phyloP scores from a whole-genome alignment of 2,329 filamentous ascomycete species.

The Geosmithia morbida region DNA sequence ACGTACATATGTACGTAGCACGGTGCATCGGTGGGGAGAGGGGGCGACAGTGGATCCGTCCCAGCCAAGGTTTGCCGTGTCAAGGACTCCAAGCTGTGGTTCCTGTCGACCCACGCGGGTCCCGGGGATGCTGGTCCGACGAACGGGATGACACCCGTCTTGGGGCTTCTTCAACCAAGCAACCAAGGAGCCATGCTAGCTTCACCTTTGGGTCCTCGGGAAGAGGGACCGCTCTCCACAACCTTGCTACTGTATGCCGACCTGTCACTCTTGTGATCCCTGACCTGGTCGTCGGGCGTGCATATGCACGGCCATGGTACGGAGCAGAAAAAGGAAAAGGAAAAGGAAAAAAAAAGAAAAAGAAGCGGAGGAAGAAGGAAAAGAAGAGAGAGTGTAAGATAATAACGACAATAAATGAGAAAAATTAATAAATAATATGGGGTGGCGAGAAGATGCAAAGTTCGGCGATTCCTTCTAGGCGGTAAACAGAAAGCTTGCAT shows the following conservation, averaged over 20 bases:
- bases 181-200: background rate
- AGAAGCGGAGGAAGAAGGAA: too few species aligned
- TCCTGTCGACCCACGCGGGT: background rate
- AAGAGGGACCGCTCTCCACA: background rate
- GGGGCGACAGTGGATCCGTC: background rate
- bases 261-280: background rate
- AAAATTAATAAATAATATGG: background rate
- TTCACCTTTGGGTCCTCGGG: background rate
- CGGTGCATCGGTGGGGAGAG: background rate
- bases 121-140: slow-evolving; percentile 1
- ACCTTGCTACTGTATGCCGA: background rate
- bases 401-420: too few species aligned
- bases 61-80: background rate
- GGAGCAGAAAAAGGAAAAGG: too few species aligned
- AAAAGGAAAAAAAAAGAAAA: too few species aligned
- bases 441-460: background rate
- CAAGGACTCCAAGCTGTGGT: background rate
- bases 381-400: too few species aligned
- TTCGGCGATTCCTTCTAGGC: background rate
- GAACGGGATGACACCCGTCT: background rate
- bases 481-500: background rate
- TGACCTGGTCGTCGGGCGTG: background rate
- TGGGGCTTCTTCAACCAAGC: background rate
- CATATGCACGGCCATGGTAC: too few species aligned
- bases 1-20: background rate